Evolutionary conservation across 2,329 filamentous ascomycete species (phyloP).

Genomic region (Arthrobotrys iridis): DNA sequence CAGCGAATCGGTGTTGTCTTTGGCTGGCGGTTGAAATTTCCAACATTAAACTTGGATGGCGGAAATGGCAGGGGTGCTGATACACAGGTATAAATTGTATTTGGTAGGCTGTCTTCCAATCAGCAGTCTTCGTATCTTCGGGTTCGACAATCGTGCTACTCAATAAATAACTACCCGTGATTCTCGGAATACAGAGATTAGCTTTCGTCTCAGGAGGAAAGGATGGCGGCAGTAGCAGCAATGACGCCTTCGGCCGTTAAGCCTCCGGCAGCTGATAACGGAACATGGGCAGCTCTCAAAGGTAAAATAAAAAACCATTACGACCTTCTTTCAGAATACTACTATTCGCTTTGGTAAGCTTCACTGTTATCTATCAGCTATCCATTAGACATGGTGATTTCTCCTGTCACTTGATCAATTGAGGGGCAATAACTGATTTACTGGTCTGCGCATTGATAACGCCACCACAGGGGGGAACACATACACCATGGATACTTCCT

Average conservation of each 20-base stretch:
- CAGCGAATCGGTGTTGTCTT: not conserved
- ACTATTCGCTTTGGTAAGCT: slow-evolving; percentile 69
- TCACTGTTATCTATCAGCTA: slow-evolving; percentile 37
- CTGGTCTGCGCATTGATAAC: slow-evolving; percentile 7
- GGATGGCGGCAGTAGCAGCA: slow-evolving; percentile 22
- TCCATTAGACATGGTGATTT: too few relatives aligned
- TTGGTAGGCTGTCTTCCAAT: not conserved
- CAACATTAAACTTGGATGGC: not conserved
- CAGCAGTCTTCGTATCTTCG: not conserved
- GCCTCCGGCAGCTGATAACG: slow-evolving; percentile 7
- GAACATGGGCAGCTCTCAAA: slow-evolving; percentile 63
- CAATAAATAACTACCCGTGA: too few relatives aligned
- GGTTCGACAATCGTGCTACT: too few relatives aligned
- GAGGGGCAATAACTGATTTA: slow-evolving; percentile 29
- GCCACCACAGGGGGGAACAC: slow-evolving; percentile 68
- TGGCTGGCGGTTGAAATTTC: not conserved
- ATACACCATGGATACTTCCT: slow-evolving; percentile 73
- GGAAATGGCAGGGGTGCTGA: not conserved
- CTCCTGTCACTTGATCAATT: slow-evolving; percentile 50
- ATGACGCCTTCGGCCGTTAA: not conserved
- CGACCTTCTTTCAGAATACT: slow-evolving; percentile 71
- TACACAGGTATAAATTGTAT: not conserved
- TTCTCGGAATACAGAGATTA: too few relatives aligned
- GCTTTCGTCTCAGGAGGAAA: not conserved
- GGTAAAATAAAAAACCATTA: slow-evolving; percentile 71